Percentiles rank a stretch among this genome's conserved stretches.
These are phyloP conservation scores for Metschnikowia drakensbergensis DNA, from an alignment of 805 yeast species.

Conservation along the genomic window DNA sequence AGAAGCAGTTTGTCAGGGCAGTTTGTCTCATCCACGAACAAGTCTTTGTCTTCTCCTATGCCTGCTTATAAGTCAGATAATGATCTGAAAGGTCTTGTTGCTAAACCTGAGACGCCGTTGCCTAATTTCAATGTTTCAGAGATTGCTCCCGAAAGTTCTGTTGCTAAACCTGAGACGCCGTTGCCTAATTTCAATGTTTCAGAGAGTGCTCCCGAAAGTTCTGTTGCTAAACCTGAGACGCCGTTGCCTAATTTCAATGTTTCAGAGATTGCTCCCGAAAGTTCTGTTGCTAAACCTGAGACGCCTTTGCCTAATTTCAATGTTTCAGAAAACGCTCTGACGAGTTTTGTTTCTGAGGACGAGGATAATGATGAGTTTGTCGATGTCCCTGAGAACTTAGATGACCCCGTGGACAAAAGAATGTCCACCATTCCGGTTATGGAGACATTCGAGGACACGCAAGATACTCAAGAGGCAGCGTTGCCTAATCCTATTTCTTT, in stretches of 20 bases:
- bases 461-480: neutral
- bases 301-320: no score
- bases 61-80: no score
- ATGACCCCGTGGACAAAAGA: conserved; percentile 7
- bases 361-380: conserved; percentile 14
- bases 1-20: no score
- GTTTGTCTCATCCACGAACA: no score
- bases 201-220: no score
- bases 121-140: neutral
- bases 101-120: neutral
- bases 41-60: no score
- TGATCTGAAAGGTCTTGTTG: neutral
- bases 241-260: no score
- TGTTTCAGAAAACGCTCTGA: neutral
- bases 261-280: no score
- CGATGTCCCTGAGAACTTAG: conserved; percentile 15
- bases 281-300: no score
- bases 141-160: neutral
- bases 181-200: no score
- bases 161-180: no score
- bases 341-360: neutral
- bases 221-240: no score
- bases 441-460: neutral
- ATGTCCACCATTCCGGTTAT: conserved; percentile 2
- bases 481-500: neutral